Conservation (phyloP, 2,329 filamentous ascomycete species). For the Botrytis elliptica region DNA sequence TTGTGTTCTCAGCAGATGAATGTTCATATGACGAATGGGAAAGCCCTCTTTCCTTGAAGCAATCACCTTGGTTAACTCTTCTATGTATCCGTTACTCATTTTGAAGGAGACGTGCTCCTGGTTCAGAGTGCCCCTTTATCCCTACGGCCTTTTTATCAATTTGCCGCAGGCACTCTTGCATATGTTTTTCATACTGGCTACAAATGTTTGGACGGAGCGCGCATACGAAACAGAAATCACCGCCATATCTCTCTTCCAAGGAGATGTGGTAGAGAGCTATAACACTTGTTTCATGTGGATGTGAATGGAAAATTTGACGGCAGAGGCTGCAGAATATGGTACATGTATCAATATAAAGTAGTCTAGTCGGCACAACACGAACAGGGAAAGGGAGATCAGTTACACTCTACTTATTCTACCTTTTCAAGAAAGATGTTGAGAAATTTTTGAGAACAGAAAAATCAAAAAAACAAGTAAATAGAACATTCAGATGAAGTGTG, state of each 20-base stretch:
- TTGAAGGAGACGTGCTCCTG: slow-evolving; percentile 31
- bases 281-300: slow-evolving; percentile 29
- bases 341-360: slow-evolving; percentile 16
- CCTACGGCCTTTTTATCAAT: slow-evolving; percentile 30
- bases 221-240: slow-evolving; percentile 7
- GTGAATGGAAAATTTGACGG: slow-evolving; percentile 31
- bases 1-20: slow-evolving; percentile 36
- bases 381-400: slow-evolving; percentile 11
- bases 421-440: slow-evolving; percentile 6
- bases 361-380: slow-evolving; percentile 12
- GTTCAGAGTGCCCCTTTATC: slow-evolving; percentile 30
- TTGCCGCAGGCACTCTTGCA: slow-evolving; percentile 37
- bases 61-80: slow-evolving; percentile 34
- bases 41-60: slow-evolving; percentile 35
- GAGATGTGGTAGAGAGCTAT: slow-evolving; percentile 22
- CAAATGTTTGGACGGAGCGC: slow-evolving; percentile 16
- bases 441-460: slow-evolving; percentile 19
- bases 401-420: slow-evolving; percentile 8
- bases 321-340: slow-evolving; percentile 31
- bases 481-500: slow-evolving; percentile 9
- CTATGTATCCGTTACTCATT: slow-evolving; percentile 30
- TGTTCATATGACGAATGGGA: slow-evolving; percentile 31
- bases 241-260: not conserved
- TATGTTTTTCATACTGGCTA: slow-evolving; percentile 29
- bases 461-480: slow-evolving; percentile 1